These are phyloP conservation scores for Cenchrus americanus DNA, from an alignment of 176 grass and related monocot species.

Conservation along the genomic window DNA sequence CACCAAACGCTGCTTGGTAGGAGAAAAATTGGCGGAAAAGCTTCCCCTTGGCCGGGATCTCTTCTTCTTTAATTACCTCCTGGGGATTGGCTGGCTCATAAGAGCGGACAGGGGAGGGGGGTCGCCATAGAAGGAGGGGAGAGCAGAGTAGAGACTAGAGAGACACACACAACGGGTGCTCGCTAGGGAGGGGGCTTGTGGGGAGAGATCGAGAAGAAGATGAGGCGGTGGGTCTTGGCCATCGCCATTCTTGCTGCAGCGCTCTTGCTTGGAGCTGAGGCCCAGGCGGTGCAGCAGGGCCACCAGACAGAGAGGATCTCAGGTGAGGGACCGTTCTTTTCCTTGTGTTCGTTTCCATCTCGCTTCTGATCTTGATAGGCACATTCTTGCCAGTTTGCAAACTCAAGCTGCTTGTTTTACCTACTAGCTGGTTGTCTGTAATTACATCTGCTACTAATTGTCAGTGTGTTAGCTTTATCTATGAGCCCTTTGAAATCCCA, in stretches of 20 bases:
- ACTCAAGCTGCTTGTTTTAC: conserved; percentile 27
- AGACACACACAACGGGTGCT: conserved; percentile 5
- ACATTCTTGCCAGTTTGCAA: conserved; percentile 35
- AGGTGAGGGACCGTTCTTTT: conserved; percentile 49
- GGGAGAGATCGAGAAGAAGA: conserved; percentile 50
- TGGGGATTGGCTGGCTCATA: conserved; percentile 36
- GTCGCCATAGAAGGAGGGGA: not conserved
- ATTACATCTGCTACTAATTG: conserved; percentile 10
- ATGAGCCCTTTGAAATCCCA: not conserved
- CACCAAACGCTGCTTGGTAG: conserved; percentile 56
- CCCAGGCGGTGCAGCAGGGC: conserved; percentile 60
- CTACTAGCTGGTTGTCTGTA: not conserved
- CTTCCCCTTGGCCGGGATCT: conserved; percentile 42
- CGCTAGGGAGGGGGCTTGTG: conserved; percentile 23
- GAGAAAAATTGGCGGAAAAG: conserved; percentile 51
- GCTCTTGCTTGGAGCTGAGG: conserved; percentile 48
- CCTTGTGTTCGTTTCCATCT: conserved; percentile 26
- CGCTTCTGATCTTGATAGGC: conserved; percentile 30
- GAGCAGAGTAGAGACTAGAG: not conserved
- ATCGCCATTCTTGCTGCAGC: conserved; percentile 50
- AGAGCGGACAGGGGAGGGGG: conserved; percentile 24
- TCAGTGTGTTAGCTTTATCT: conserved; percentile 8
- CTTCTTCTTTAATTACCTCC: conserved; percentile 46
- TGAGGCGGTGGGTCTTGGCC: conserved; percentile 57
- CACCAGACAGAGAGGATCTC: conserved; percentile 87